A percentile compares a stretch with the other conserved stretches of the same genome.
Conservation (phyloP, 2,329 filamentous ascomycete species). For the Thelonectria discophora region DNA sequence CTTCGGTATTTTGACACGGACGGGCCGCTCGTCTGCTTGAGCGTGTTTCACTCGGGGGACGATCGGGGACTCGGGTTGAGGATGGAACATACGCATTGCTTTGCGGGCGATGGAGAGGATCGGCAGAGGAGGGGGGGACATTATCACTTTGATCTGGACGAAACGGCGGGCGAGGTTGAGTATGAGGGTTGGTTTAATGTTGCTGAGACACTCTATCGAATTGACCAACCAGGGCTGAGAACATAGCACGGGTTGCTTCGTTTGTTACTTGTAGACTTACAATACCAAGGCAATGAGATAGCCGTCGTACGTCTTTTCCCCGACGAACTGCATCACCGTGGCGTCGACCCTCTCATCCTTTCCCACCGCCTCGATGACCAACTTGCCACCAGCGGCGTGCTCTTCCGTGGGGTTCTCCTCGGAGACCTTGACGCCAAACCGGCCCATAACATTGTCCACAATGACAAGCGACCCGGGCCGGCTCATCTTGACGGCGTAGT, state of each 20-base stretch:
- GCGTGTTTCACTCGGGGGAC: slow-evolving; percentile 54
- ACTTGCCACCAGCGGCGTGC: slow-evolving; percentile 1
- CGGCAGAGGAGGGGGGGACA: slow-evolving; percentile 51
- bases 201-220: slow-evolving; percentile 51
- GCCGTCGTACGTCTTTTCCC: background rate
- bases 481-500: slow-evolving; percentile 11
- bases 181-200: slow-evolving; percentile 58
- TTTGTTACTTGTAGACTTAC: background rate
- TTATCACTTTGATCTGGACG: slow-evolving; percentile 53
- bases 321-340: slow-evolving; percentile 19
- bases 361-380: slow-evolving; percentile 7
- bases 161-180: slow-evolving; percentile 46
- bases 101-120: slow-evolving; percentile 39
- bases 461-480: slow-evolving; percentile 9
- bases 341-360: slow-evolving; percentile 10
- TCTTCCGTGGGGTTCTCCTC: slow-evolving; percentile 11
- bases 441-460: slow-evolving; percentile 18
- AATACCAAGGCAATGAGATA: slow-evolving; percentile 6
- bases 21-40: slow-evolving; percentile 51
- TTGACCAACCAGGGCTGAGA: slow-evolving; percentile 42
- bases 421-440: slow-evolving; percentile 1
- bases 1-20: slow-evolving; percentile 50
- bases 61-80: slow-evolving; percentile 47
- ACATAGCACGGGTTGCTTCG: background rate
- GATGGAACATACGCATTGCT: slow-evolving; percentile 60